A percentile compares a stretch with the other conserved stretches of the same genome.
phyloP scores from a whole-genome alignment of 768 basidiomycete species.

The Panaeolus cyanescens region DNA sequence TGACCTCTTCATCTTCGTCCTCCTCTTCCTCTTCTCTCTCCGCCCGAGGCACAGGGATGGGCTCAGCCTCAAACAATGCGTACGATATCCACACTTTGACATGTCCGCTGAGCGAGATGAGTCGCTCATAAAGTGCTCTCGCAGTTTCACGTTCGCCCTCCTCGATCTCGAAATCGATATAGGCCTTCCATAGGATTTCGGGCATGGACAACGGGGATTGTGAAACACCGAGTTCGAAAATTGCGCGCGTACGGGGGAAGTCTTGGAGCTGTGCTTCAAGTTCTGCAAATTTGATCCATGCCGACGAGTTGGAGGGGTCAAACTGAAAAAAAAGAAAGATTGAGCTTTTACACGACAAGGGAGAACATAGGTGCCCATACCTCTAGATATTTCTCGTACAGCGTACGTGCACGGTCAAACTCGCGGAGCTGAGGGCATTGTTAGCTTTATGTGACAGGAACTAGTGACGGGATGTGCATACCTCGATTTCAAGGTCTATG shows the following conservation, averaged over 20 bases:
- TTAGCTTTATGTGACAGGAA: constrained; percentile 2
- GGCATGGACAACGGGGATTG: constrained; percentile 93
- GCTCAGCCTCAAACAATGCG: constrained; percentile 87
- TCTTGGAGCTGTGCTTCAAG: constrained; percentile 87
- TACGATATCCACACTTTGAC: constrained; percentile 98
- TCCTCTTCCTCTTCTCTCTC: constrained; percentile 75
- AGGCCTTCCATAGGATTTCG: constrained; percentile 92
- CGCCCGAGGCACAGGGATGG: constrained; percentile 64
- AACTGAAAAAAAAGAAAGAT: constrained; percentile 42
- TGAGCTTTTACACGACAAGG: constrained; percentile 1
- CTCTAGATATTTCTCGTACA: constrained; percentile 95
- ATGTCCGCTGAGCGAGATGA: constrained; percentile 84
- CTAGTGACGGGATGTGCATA: constrained; percentile 30
- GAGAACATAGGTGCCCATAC: constrained; percentile 38
- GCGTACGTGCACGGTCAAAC: constrained; percentile 87
- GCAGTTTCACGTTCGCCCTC: constrained; percentile 90
- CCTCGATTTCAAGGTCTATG: constrained; percentile 91
- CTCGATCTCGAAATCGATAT: constrained; percentile 94
- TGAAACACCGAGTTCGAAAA: constrained; percentile 90
- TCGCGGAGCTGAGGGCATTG: constrained; percentile 69
- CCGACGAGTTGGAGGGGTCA: constrained; percentile 87
- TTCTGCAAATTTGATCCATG: constrained; percentile 96
- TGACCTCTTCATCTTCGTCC: constrained; percentile 69
- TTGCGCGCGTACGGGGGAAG: constrained; percentile 82
- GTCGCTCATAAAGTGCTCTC: constrained; percentile 85